Percentiles rank a stretch among this genome's conserved stretches.
phyloP scores from a whole-genome alignment of 345 rosid species.

The Kernera saxatilis region DNA sequence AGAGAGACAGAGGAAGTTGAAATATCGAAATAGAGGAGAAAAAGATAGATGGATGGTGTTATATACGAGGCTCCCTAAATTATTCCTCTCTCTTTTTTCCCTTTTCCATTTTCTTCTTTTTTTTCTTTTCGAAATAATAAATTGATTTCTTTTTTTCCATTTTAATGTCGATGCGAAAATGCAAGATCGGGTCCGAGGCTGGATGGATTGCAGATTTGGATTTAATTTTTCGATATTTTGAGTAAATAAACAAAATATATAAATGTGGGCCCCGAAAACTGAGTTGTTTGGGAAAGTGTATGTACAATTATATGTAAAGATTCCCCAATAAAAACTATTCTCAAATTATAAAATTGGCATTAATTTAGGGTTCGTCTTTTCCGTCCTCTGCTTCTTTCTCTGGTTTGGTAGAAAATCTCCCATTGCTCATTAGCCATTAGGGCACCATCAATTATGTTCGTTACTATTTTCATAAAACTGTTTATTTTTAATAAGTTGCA shows the following conservation, averaged over 20 bases:
- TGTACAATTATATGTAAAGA: conserved; percentile 5
- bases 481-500: background rate
- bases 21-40: conserved; percentile 5
- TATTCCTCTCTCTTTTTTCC: background rate
- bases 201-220: conserved; percentile 5
- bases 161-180: conserved; percentile 1
- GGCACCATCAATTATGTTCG: background rate
- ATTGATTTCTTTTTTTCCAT: background rate
- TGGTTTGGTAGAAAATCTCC: conserved; percentile 5
- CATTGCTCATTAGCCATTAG: background rate
- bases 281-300: conserved; percentile 12
- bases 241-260: background rate
- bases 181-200: conserved; percentile 14
- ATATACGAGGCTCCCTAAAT: conserved; percentile 23
- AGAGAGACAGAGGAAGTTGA: conserved; percentile 24
- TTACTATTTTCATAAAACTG: background rate
- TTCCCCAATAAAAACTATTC: background rate
- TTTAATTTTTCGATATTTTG: background rate
- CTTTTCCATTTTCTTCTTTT: background rate
- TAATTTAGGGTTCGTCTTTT: background rate
- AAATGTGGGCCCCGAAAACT: conserved; percentile 3
- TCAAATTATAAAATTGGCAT: background rate
- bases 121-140: background rate
- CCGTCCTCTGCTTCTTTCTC: background rate
- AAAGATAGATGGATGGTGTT: conserved; percentile 13